Base-by-base conservation (phyloP, 441 rosid species). In the Caryocar brasiliense region DNA sequence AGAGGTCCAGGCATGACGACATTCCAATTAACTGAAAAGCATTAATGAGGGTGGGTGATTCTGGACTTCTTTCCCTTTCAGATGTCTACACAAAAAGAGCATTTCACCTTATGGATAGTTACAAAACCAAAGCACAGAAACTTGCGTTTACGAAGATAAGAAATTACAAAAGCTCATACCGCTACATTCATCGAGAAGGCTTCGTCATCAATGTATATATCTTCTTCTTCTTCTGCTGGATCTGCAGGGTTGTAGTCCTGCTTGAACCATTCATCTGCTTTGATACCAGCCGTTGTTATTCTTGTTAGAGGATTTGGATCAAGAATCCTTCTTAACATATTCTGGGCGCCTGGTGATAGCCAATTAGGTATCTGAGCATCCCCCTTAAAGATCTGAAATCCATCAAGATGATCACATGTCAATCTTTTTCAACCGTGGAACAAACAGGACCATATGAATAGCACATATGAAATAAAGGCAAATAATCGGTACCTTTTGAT, bases 11-110 rank as follows among this genome's bases (percentile, higher is more conserved):
- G 63, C 78, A 82, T 14, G 96, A 92, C 26, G 99, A 87, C 99
- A 91, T 92, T 64, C 99, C 99, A 8, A 92, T 92, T 30, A 92
- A 71, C 70, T 92, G 94, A 68, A 92, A 92, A 57, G 95, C 96
- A 45, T 87, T 85, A 57, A 92, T 83, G 25, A 68, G 54, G 24
- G 64, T 62, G 28, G 88, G 86, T 4, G 83, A 83, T 62, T 65
- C 72, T 3, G 82, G 80, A 49, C 75, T 74, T 52, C 49, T 78
- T 21, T 68, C 79, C 35, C 58, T 58, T 57, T 61, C 59, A 4
- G 37, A 50, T 51, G 67, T 51, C 79, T 70, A 41, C 22, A 58
- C 17, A 40, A 54, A 14, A 60, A 56, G 14, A 12, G 51, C 12
- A 18, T 20, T 22, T 52, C 12, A 39, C 18, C 18, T 6, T 9